Base-by-base conservation (phyloP, 768 basidiomycete genomes). In the Dioszegia aurantiaca region DNA sequence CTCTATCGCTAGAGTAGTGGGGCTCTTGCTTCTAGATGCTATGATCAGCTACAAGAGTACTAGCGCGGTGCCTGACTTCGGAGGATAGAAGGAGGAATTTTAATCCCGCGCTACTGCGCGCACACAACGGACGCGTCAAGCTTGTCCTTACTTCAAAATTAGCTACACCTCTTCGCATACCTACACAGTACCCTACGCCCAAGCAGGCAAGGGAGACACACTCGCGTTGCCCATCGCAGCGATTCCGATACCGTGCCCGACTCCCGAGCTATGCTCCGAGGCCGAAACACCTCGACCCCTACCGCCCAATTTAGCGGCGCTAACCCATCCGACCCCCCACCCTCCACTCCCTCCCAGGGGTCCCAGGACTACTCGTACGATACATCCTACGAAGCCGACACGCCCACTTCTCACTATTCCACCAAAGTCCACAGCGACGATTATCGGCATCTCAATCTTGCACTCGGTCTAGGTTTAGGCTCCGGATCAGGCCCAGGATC, bases 341-440 rank as follows among this genome's bases (percentile, higher is more conserved):
- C 12, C 28, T 30, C 28, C 28, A 5, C 9, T 5, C 46, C 46
- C 27, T 28, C 46, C 8, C 27, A 3, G 27, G 27, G 24, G 12
- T 9, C 6, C 17, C n/a, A 10, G 12, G 46, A 47, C 4, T 45
- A 9, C 11, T 3, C 26, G 53, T 8, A 26, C 48, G 27, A 59
- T 53, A 26, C 33, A 33, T 11, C 26, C 10, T 31, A 45, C 17
- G 65, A 68, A 46, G 63, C 67, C 30, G 67, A 68, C 40, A 68
- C 67, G 3, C 67, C 67, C 16, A 40, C 62, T 19, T 59, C 63
- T 4, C 66, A 68, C 42, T 68, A 68, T 43, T 19, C 63, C 12
- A 46, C 52, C n/a, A 55, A 56, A 39, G 33, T 64, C 3, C 59
- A 64, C 28, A 21, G 24, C 33, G n/a, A 39, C 8, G 33, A 33